Conservation (phyloP, 2,329 filamentous ascomycete genomes). For the Botryosphaeria agaves region DNA sequence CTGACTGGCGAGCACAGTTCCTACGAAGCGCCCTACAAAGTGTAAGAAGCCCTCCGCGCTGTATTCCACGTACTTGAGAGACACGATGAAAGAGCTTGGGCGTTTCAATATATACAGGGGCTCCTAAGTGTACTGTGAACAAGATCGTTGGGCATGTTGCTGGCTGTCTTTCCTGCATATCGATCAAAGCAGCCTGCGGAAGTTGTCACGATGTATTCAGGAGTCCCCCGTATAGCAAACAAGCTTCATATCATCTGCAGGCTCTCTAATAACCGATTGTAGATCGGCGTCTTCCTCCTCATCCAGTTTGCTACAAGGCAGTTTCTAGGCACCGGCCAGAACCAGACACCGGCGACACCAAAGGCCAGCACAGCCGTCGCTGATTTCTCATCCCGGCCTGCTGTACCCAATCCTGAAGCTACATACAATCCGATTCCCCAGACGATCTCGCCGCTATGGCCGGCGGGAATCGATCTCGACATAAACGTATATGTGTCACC, state of each 20-base stretch:
- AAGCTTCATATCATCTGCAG: too few relatives aligned
- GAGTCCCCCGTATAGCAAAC: too few relatives aligned
- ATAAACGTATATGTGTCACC: conserved; percentile 72
- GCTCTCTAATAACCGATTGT: too few relatives aligned
- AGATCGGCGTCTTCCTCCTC: conserved; percentile 38
- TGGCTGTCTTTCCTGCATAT: too few relatives aligned
- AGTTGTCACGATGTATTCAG: too few relatives aligned
- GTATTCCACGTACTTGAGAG: too few relatives aligned
- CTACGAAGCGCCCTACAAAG: conserved; percentile 16
- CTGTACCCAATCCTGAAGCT: conserved; percentile 31
- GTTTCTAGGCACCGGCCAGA: conserved; percentile 25
- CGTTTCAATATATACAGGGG: too few relatives aligned
- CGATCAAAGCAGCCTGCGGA: too few relatives aligned
- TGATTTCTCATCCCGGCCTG: conserved; percentile 1
- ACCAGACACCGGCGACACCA: conserved; percentile 6
- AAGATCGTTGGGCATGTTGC: too few relatives aligned
- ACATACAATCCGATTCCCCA: conserved; percentile 49
- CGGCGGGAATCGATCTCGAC: conserved; percentile 59
- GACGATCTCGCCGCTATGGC: conserved; percentile 75
- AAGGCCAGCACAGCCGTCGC: conserved; percentile 1
- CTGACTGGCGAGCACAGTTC: conserved; percentile 8
- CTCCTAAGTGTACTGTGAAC: too few relatives aligned
- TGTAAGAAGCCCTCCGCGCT: too few relatives aligned
- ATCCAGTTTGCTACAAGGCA: conserved; percentile 39
- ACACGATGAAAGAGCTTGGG: too few relatives aligned